Base-by-base conservation (phyloP, 495 filamentous ascomycete genomes). In the Annulohypoxylon nitens region DNA sequence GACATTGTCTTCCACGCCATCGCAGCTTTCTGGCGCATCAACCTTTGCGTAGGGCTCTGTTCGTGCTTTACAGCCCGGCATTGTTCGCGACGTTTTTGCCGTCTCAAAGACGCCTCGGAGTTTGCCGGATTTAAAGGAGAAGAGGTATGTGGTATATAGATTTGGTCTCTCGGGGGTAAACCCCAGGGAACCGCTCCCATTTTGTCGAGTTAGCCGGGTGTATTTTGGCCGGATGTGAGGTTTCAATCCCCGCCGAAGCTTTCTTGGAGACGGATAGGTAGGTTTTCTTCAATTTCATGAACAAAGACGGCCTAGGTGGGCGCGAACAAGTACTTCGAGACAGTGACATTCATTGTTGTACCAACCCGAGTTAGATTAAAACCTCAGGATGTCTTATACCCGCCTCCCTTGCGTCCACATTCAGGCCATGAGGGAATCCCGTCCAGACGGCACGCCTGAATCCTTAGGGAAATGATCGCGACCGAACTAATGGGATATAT, bases 1-100 rank as follows among this genome's bases (percentile, higher is more conserved):
- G 67, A 66, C 51, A 71, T 75, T 0, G 53, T 67, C 8, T 20
- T 75, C 73, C 78, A 80, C 1, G 79, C 80, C 4, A 48, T 51
- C 11, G 74, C 76, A 0, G 80, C 80, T 36, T 82, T 81, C 5
- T 77, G 75, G 3, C 80, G 79, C 58, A 82, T 67, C 10, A 82
- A 69, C 18, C 51, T 73, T 59, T 80, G 64, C 0, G 76, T 80
- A 9, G 78, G 80, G 60, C 78, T 79, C 47, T 37, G 58, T 18
- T 75, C 72, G 37, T 64, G 67, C 45, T 61, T 60, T 30, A 30
- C 20, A 8, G 23, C 48, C 47, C 41, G 66, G n/a, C 30, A 10
- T 3, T 57, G 57, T 37, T 37, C 36, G 36, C 30, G 37, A 6
- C 63, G 67, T 51, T 37, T 67, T 0, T 50, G 34, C 26, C 53